phyloP scores from a whole-genome alignment of 768 basidiomycete species.

The Mycena olivaceomarginata region DNA sequence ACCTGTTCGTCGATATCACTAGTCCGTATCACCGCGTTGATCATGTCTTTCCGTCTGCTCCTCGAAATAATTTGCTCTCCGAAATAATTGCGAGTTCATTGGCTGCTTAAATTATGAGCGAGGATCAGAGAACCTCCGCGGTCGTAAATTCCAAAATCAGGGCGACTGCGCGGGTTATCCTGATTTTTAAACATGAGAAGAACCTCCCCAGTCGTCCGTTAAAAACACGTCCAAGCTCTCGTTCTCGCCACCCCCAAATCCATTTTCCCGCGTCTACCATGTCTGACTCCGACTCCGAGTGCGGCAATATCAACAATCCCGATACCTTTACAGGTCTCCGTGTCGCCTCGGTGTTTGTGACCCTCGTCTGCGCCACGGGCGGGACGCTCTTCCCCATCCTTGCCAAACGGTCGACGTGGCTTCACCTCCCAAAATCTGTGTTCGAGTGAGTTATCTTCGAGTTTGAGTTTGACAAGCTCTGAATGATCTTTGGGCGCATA shows the following conservation, averaged over 20 bases:
- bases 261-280: background rate
- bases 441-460: slow-evolving; percentile 84
- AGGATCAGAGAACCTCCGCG: no score
- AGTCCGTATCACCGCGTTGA: no score
- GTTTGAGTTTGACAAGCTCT: no score
- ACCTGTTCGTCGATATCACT: no score
- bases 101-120: no score
- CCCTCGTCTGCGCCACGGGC: slow-evolving; percentile 72
- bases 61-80: no score
- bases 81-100: no score
- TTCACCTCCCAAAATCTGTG: slow-evolving; percentile 14
- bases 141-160: no score
- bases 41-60: no score
- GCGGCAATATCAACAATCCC: background rate
- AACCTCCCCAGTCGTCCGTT: background rate
- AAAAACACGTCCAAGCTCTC: background rate
- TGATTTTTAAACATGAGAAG: background rate
- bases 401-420: background rate
- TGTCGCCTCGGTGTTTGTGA: slow-evolving; percentile 85
- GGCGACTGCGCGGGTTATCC: no score
- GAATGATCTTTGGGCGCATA: slow-evolving; percentile 55
- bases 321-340: slow-evolving; percentile 62
- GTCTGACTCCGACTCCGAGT: slow-evolving; percentile 12
- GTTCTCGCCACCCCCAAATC: background rate
- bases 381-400: slow-evolving; percentile 89